phyloP scores from a whole-genome alignment of 1,284 basidiomycete species.

The Malassezia restricta region DNA sequence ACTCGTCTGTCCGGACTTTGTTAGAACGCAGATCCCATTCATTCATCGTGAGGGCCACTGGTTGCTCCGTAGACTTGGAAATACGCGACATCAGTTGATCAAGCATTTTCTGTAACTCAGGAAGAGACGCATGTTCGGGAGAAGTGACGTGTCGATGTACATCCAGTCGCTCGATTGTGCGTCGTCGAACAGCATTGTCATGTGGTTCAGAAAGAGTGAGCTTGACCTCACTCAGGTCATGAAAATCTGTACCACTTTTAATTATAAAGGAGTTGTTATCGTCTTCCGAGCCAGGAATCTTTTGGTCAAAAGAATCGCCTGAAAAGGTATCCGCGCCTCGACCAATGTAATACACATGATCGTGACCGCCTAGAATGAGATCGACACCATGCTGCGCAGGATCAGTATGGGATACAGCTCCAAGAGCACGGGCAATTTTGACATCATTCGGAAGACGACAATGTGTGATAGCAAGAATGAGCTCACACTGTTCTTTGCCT shows the following conservation, averaged over 20 bases:
- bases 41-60: conserved; percentile 59
- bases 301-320: conserved; percentile 54
- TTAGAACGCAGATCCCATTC: conserved; percentile 65
- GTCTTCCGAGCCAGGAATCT: conserved; percentile 58
- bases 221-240: conserved; percentile 64
- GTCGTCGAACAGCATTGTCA: conserved; percentile 56
- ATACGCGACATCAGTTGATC: conserved; percentile 61
- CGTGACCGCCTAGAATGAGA: conserved; percentile 75
- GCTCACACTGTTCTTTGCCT: conserved; percentile 58
- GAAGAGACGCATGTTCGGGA: conserved; percentile 56
- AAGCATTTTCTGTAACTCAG: conserved; percentile 55
- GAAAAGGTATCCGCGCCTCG: conserved; percentile 65
- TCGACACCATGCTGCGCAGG: conserved; percentile 62
- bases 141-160: conserved; percentile 59
- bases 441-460: conserved; percentile 58
- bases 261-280: conserved; percentile 54
- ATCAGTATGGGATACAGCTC: conserved; percentile 49
- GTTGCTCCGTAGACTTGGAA: conserved; percentile 54
- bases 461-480: conserved; percentile 72
- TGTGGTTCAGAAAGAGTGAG: conserved; percentile 58
- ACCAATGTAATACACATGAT: conserved; percentile 73
- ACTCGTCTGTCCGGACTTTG: conserved; percentile 61
- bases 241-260: conserved; percentile 83
- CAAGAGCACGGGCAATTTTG: conserved; percentile 53
- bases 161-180: conserved; percentile 53